Evolutionary conservation across 2,329 filamentous ascomycete species (phyloP), one percentile per base, ranked within the genome.

Genomic region (Diplodia intermedia): DNA sequence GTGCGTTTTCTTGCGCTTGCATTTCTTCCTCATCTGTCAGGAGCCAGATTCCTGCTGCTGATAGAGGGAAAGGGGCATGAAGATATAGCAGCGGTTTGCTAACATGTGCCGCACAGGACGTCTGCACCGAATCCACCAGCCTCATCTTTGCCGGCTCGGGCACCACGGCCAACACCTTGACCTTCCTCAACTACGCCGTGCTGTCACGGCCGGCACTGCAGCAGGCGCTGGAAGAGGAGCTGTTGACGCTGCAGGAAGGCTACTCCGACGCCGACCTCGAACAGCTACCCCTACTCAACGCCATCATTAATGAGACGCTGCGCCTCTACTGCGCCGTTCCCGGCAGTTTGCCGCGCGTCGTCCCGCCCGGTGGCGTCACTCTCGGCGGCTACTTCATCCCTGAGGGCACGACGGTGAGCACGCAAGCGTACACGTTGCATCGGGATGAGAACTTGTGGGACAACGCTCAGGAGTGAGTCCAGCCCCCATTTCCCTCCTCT

Each of bases 401-500:
- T 1, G 70, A 68, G 0, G 78, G 77, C 1, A 76, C 72, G 0
- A 78, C 75, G 0, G 79, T 81, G 38, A 75, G 73, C 56, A 80
- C 78, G 1, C 76, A 80, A 66, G 78, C 79, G 2, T 81, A 78
- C 70, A 78, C 76, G 6, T 70, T 79, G 54, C 79, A 81, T 66
- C 75, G 79, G 43, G 75, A 80, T 55, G 65, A 70, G 1, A 66
- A 67, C 1, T 14, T 71, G 8, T 75, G 69, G 66, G 69, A 71
- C 12, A 69, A 74, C 31, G 70, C 73, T 9, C 29, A 69, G 5
- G 36, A 49, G 71, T 72, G 67, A 50, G 71, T 60, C 23, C 38
- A n/a, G 2, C 12, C 12, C 43, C 12, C 36, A n/a, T 26, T 7
- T 33, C 31, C 31, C 26, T 26, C 31, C 31, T 33, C 11, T 12